phyloP scores from a whole-genome alignment of 257 asterid genomes.

The Penstemon barbatus region DNA sequence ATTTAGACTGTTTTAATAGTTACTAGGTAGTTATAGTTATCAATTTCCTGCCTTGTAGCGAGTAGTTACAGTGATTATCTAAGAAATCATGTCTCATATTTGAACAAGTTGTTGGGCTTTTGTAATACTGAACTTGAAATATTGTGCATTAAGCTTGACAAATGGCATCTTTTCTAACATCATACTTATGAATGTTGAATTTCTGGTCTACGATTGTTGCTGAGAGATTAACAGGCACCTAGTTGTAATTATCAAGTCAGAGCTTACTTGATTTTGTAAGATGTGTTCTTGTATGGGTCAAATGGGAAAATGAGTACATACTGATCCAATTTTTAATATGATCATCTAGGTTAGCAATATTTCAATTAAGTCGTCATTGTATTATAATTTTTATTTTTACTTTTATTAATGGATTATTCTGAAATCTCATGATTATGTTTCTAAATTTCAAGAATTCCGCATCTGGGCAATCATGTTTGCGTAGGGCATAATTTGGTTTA shows the following conservation, averaged over 20 bases:
- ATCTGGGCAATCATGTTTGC: background rate
- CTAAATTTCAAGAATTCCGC: background rate
- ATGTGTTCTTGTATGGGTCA: no score
- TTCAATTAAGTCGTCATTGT: no score
- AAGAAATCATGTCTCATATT: background rate
- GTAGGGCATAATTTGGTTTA: background rate
- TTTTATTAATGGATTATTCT: background rate
- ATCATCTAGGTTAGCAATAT: no score
- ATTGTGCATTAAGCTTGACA: background rate
- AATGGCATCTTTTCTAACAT: background rate
- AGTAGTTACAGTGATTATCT: background rate
- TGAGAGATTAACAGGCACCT: no score
- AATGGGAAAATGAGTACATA: no score
- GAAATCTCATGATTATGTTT: background rate
- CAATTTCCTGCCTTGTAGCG: constrained; percentile 1
- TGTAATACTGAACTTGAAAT: background rate
- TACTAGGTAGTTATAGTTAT: background rate
- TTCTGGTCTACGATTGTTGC: no score
- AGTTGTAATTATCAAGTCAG: no score
- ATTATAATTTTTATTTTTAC: no score
- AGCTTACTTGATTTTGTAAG: no score
- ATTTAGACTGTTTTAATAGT: background rate
- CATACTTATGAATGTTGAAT: background rate
- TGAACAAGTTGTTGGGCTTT: background rate
- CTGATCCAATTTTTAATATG: no score